A percentile compares a stretch with the other conserved stretches of the same genome.
phyloP scores from a whole-genome alignment of 2,329 filamentous ascomycete genomes.

The Monosporascus sp. region DNA sequence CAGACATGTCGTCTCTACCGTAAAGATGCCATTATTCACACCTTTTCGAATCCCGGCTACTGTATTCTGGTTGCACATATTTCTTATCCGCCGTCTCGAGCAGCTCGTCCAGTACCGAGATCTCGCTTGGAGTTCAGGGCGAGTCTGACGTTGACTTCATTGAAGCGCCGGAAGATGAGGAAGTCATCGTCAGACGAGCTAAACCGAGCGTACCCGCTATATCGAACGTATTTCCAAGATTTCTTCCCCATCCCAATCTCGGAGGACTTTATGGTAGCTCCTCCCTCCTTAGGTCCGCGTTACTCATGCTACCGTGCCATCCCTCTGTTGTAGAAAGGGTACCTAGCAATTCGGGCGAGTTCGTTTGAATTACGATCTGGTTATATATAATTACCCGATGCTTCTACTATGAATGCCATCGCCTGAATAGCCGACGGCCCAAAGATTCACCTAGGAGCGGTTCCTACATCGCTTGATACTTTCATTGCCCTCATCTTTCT shows the following conservation, averaged over 20 bases:
- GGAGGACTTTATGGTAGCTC: neutral
- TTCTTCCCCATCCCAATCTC: slow-evolving; percentile 11
- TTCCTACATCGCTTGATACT: too few relatives aligned
- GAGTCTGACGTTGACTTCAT: slow-evolving; percentile 23
- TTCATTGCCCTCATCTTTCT: too few relatives aligned
- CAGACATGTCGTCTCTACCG: slow-evolving; percentile 15
- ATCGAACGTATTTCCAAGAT: slow-evolving; percentile 28
- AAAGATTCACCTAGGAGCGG: too few relatives aligned
- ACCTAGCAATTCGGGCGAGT: too few relatives aligned
- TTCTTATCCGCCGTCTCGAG: slow-evolving; percentile 21
- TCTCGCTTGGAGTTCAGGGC: slow-evolving; percentile 28
- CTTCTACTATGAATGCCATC: too few relatives aligned
- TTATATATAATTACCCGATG: too few relatives aligned
- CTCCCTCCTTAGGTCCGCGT: too few relatives aligned
- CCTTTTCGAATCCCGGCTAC: slow-evolving; percentile 12
- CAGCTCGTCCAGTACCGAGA: slow-evolving; percentile 24
- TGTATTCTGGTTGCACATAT: slow-evolving; percentile 3
- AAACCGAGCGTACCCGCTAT: slow-evolving; percentile 22
- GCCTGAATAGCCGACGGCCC: too few relatives aligned
- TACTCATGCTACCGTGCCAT: too few relatives aligned
- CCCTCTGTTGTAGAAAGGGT: too few relatives aligned
- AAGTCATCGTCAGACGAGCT: slow-evolving; percentile 27
- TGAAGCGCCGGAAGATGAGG: slow-evolving; percentile 30
- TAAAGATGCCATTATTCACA: slow-evolving; percentile 23
- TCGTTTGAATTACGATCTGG: too few relatives aligned